Evolutionary conservation across 1,284 basidiomycete species (phyloP).

Genomic region (Vanrija sp.): DNA sequence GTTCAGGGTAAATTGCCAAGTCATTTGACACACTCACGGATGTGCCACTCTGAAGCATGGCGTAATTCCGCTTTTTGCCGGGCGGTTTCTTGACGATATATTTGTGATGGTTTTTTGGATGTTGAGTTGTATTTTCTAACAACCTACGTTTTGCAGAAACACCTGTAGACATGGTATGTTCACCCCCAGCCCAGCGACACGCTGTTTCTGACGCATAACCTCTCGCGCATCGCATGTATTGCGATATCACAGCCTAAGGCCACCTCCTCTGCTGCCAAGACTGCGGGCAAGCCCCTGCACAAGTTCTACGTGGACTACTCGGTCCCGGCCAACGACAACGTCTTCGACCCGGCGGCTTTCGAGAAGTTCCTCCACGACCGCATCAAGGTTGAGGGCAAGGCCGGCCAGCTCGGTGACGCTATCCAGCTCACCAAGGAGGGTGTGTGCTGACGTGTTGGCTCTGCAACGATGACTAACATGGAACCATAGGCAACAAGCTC

Average conservation of each 20-base stretch:
- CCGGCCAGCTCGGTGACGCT: conserved; percentile 80
- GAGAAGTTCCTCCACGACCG: conserved; percentile 92
- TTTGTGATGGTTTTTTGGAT: too few relatives aligned
- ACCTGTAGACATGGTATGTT: too few relatives aligned
- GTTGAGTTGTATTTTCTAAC: too few relatives aligned
- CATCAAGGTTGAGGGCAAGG: conserved; percentile 68
- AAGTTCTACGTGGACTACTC: conserved; percentile 95
- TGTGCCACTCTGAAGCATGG: too few relatives aligned
- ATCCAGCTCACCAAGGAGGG: conserved; percentile 78
- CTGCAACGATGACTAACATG: not conserved
- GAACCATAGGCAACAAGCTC: conserved; percentile 64
- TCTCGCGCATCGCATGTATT: too few relatives aligned
- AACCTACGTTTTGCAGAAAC: too few relatives aligned
- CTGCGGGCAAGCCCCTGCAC: conserved; percentile 66
- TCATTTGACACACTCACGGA: too few relatives aligned
- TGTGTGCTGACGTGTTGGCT: conserved; percentile 48
- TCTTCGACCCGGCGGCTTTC: conserved; percentile 87
- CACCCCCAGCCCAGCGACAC: too few relatives aligned
- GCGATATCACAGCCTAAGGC: conserved; percentile 47
- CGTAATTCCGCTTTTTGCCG: too few relatives aligned
- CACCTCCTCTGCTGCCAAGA: conserved; percentile 38
- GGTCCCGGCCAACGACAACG: conserved; percentile 81
- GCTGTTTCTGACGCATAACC: too few relatives aligned
- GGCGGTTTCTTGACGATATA: too few relatives aligned
- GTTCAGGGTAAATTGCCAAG: too few relatives aligned